Evolutionary conservation across 2,329 filamentous ascomycete species (phyloP), one percentile per base, ranked within the genome.

Genomic region (Colletotrichum sublineola): DNA sequence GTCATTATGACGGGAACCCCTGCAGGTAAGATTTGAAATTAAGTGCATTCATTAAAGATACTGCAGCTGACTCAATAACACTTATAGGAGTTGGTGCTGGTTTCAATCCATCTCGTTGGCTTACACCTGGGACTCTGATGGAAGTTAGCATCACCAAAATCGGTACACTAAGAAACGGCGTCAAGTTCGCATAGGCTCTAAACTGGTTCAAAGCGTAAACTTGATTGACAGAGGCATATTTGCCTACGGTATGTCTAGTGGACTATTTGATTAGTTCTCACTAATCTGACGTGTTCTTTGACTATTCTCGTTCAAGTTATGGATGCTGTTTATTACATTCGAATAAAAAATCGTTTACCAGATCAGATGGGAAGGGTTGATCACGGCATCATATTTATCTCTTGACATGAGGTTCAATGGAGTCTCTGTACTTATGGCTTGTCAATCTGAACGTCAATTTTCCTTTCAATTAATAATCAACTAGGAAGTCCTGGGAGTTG

Each of bases 1-100:
- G 77, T 86, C 3, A 85, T 86, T 9, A 80, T 86, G 80, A 86
- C 84, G 0, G 85, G 84, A 5, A 87, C 85, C 0, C 84, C 84
- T 2, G 79, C 79, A 52, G 84, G 84, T 75, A 76, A 75, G 77
- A 70, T 24, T 42, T 52, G 6, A 2, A 1, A 8, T 14, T 3
- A 5, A 11, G 3, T 1, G 1, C 2, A 3, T 9, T 14, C 18
- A 12, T 29, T 40, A 1, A 6, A 14, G 2, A 3, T 20, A 14
- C 18, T 5, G 20, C 9, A 4, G 12, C 42, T 63, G 29, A 66
- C 40, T 2, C 18, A 1, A 50, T 15, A 9, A 24, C 7, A 7
- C 53, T 12, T 9, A 11, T 20, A 81, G 79, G 81, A 53, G 83
- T 86, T 24, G 84, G 84, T 0, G 82, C 82, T 66, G 85, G 85